Base-by-base conservation (phyloP, 164 flowering plant genomes). In the Chimonanthus salicifolius region DNA sequence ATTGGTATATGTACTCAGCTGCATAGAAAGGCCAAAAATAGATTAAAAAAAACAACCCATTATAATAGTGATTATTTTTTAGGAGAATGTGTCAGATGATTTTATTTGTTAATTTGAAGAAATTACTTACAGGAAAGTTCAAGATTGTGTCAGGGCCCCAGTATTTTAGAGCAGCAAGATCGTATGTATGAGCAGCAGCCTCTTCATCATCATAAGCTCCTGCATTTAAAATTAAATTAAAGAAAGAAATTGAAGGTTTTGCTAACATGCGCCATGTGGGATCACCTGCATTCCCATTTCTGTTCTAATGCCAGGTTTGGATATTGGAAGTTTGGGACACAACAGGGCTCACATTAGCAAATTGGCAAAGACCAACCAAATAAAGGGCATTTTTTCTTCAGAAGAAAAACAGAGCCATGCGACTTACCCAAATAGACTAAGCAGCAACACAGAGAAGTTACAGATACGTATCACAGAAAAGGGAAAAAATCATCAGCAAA, bases 131-230 rank as follows among this genome's bases (percentile, higher is more conserved):
- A 83, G 97, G 86, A 75, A 91, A 94, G 84, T 94, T 94, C 76
- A 94, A 80, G 75, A 74, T 83, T 7, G 97, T 83, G 0, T 78
- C 79, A 5, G 90, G 84, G 0, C 99, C 98, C 99, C 99, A 94
- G 72, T 88, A 92, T 78, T 94, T 94, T 10, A 94, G 88, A 3
- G 99, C 97, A 54, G 99, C 99, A 33, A 91, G 89, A 78, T 92
- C 99, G 63, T 92, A 94, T 45, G 97, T 89, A 18, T 80, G 92
- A 74, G 98, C 99, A 6, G 99, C 99, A 48, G 89, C 92, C 62
- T 88, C 97, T 72, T 94, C 99, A 68, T 82, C 84, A 67, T 91
- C 97, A 75, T 92, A 92, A 3, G 99, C 99, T 10, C 99, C 99
- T 94, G 60, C 68, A 74, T 66, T 72, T 20, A 64, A 20, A 47